phyloP scores from a whole-genome alignment of 1,284 basidiomycete species.

The Wolfiporia cocos region DNA sequence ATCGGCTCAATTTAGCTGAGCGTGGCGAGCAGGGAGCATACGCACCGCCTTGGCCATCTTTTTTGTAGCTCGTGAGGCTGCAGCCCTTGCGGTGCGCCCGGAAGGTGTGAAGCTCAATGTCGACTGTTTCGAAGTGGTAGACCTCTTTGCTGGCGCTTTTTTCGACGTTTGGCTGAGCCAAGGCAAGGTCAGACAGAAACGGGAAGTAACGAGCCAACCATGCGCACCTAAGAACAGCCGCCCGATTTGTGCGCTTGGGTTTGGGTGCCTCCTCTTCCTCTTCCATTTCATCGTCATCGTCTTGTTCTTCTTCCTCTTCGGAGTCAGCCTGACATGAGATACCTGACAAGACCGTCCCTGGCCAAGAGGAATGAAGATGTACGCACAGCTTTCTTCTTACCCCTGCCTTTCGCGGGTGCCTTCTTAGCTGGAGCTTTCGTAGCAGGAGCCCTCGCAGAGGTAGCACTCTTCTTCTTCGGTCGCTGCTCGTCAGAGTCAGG shows the following conservation, averaged over 20 bases:
- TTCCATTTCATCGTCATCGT: constrained; percentile 54
- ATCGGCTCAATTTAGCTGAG: background rate
- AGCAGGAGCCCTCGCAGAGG: constrained; percentile 15
- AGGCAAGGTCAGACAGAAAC: too few relatives aligned
- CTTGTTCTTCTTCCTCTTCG: constrained; percentile 50
- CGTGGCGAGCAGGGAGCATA: background rate
- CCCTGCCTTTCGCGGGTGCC: constrained; percentile 36
- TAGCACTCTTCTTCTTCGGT: constrained; percentile 44
- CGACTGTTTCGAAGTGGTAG: constrained; percentile 40
- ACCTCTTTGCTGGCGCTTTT: constrained; percentile 57
- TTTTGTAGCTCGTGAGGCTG: constrained; percentile 21
- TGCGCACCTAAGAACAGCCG: constrained; percentile 56
- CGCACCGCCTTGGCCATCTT: constrained; percentile 24
- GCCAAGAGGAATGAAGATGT: constrained; percentile 2
- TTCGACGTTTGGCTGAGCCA: constrained; percentile 36
- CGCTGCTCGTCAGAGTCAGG: constrained; percentile 41
- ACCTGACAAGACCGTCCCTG: background rate
- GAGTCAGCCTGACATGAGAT: constrained; percentile 8
- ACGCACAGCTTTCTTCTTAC: constrained; percentile 43
- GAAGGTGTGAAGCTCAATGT: constrained; percentile 61
- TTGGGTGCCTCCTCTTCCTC: constrained; percentile 47
- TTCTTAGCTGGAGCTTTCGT: constrained; percentile 30
- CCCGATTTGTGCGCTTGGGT: constrained; percentile 56
- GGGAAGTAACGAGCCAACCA: too few relatives aligned
- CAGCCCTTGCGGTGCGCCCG: constrained; percentile 37